These are phyloP conservation scores for Hymenoscyphus occultus DNA, from an alignment of 2,329 filamentous ascomycete genomes.

Conservation along the genomic window DNA sequence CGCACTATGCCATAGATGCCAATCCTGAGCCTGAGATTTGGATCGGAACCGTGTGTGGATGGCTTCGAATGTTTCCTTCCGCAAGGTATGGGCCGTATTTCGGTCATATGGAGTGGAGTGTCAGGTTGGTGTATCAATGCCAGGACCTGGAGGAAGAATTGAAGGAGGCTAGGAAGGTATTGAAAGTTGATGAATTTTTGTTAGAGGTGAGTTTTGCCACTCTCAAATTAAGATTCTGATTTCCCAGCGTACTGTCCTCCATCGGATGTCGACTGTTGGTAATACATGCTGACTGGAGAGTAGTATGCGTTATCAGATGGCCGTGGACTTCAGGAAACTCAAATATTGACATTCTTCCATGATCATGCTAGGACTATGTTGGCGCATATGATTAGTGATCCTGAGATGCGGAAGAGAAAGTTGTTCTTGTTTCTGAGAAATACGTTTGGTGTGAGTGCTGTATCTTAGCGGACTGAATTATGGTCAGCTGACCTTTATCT, in stretches of 20 bases:
- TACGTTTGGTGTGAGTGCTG: neutral
- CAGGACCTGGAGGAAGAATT: constrained; percentile 10
- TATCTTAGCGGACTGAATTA: neutral
- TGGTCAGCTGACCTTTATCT: constrained; percentile 4
- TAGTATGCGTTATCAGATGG: constrained; percentile 12
- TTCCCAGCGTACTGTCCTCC: too few relatives aligned
- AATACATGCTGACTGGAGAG: neutral
- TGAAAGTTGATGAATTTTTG: constrained; percentile 8
- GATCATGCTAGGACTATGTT: constrained; percentile 5
- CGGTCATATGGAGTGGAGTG: neutral
- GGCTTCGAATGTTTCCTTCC: constrained; percentile 4
- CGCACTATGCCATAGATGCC: constrained; percentile 6
- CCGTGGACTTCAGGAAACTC: neutral
- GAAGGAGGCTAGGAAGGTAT: neutral
- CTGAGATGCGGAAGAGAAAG: constrained; percentile 7
- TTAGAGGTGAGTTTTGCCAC: constrained; percentile 5
- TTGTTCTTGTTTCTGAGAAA: constrained; percentile 4
- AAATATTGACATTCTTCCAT: neutral
- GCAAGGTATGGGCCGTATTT: neutral
- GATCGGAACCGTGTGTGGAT: constrained; percentile 10
- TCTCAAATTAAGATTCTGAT: too few relatives aligned
- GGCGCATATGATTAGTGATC: constrained; percentile 5
- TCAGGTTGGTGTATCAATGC: constrained; percentile 8
- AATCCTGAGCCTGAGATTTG: constrained; percentile 5
- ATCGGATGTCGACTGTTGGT: neutral